These are phyloP conservation scores for Irpex lacteus DNA, from an alignment of 1,284 basidiomycete species.

Conservation along the genomic window DNA sequence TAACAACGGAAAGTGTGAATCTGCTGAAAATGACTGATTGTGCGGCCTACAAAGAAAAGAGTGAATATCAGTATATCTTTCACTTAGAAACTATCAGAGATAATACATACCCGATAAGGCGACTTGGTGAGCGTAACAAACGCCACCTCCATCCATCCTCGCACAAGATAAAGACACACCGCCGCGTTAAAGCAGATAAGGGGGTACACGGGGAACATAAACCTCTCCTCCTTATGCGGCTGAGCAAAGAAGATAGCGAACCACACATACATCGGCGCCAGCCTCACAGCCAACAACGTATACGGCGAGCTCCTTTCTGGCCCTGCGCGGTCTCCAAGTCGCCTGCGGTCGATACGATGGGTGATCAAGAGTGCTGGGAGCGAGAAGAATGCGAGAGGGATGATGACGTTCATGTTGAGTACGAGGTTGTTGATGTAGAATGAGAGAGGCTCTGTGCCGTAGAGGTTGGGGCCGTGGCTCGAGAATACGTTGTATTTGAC, in stretches of 20 bases:
- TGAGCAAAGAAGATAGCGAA: conserved; percentile 76
- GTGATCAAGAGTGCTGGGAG: conserved; percentile 82
- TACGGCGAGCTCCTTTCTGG: conserved; percentile 73
- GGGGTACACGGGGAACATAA: conserved; percentile 95
- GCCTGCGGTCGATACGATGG: conserved; percentile 70
- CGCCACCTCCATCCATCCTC: conserved; percentile 82
- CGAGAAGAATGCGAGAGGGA: conserved; percentile 78
- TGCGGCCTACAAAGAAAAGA: conserved; percentile 56
- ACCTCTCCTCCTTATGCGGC: conserved; percentile 96
- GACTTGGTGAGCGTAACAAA: conserved; percentile 79
- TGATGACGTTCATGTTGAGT: conserved; percentile 91
- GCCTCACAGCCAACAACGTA: conserved; percentile 69
- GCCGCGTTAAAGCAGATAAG: conserved; percentile 94
- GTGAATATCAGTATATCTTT: too few relatives aligned
- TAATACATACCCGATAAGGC: conserved; percentile 68
- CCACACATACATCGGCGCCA: conserved; percentile 92
- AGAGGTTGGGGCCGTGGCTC: conserved; percentile 82
- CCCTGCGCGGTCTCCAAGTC: conserved; percentile 65
- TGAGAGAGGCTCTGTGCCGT: conserved; percentile 86
- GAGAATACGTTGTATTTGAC: conserved; percentile 91
- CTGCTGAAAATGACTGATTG: conserved; percentile 72
- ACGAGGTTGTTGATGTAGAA: conserved; percentile 87
- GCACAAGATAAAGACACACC: conserved; percentile 75
- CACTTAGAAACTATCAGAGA: too few relatives aligned
- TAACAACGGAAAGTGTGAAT: conserved; percentile 71